These are phyloP conservation scores for Chloris gayana DNA, from an alignment of 176 grass and related monocot species.

Conservation along the genomic window DNA sequence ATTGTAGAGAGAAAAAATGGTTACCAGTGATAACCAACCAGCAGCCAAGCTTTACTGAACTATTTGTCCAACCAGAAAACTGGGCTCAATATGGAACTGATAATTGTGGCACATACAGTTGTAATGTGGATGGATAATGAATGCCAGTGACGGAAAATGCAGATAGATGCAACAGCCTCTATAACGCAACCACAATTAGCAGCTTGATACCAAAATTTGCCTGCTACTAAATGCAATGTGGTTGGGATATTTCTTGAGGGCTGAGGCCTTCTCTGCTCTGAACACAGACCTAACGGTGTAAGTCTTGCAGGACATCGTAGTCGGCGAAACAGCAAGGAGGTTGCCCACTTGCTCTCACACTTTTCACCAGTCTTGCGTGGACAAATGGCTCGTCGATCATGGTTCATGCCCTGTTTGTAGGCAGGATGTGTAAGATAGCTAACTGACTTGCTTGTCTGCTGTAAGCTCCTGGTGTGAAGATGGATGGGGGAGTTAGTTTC, in stretches of 20 bases:
- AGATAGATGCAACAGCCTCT: constrained; percentile 29
- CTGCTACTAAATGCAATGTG: constrained; percentile 46
- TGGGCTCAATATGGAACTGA: not conserved
- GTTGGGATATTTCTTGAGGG: constrained; percentile 20
- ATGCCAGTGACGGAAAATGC: not conserved
- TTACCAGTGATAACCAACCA: constrained; percentile 6
- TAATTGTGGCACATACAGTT: constrained; percentile 1
- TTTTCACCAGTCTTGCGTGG: constrained; percentile 76
- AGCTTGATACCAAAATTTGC: constrained; percentile 34
- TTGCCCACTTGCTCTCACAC: constrained; percentile 73
- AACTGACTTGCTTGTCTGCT: not conserved
- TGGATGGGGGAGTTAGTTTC: constrained; percentile 6
- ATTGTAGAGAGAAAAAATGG: not conserved
- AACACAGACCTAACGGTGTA: constrained; percentile 3
- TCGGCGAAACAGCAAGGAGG: constrained; percentile 64
- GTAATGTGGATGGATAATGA: constrained; percentile 26
- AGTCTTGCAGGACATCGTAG: constrained; percentile 58
- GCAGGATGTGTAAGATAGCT: constrained; percentile 55
- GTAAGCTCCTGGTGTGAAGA: not conserved
- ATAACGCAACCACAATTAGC: constrained; percentile 22
- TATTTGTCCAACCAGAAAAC: constrained; percentile 30
- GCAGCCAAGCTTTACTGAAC: not conserved
- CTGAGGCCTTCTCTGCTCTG: not conserved
- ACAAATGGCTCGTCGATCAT: constrained; percentile 73
- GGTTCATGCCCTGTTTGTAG: constrained; percentile 83